A percentile compares a stretch with the other conserved stretches of the same genome.
Evolutionary conservation across 768 basidiomycete species (phyloP).

Genomic region (Boletus subcaerulescens): DNA sequence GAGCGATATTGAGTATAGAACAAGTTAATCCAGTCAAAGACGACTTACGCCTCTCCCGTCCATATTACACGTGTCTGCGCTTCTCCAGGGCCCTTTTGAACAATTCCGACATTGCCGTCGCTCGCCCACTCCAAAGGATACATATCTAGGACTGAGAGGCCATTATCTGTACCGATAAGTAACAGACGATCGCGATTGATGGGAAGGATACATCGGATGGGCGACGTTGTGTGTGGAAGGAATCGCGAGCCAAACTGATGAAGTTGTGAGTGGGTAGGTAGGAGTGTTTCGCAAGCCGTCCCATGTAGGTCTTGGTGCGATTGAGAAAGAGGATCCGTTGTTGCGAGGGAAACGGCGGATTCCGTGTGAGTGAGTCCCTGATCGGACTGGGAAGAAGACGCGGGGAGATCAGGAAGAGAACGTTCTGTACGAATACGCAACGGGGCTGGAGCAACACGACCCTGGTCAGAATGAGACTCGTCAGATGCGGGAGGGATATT

Average conservation of each 20-base stretch:
- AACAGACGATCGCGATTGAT: conserved; percentile 60
- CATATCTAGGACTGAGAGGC: conserved; percentile 80
- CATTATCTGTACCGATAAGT: conserved; percentile 78
- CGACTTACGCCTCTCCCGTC: conserved; percentile 70
- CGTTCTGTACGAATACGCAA: conserved; percentile 47
- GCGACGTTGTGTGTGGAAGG: conserved; percentile 72
- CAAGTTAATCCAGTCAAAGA: neutral
- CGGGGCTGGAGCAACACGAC: conserved; percentile 8
- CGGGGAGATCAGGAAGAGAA: conserved; percentile 30
- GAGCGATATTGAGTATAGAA: neutral
- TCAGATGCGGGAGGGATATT: conserved; percentile 1
- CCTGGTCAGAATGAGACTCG: conserved; percentile 7
- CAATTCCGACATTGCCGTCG: conserved; percentile 39
- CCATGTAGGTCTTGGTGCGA: conserved; percentile 34
- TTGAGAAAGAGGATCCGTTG: conserved; percentile 27
- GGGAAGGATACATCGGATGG: conserved; percentile 74
- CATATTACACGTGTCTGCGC: conserved; percentile 67
- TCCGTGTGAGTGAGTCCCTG: conserved; percentile 2
- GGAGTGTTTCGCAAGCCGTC: conserved; percentile 48
- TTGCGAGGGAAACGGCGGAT: conserved; percentile 11
- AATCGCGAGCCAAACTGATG: conserved; percentile 85
- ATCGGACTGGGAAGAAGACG: conserved; percentile 6
- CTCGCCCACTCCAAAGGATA: conserved; percentile 67
- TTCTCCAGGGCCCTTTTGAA: conserved; percentile 63
- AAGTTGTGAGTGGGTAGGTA: conserved; percentile 63